A percentile compares a stretch with the other conserved stretches of the same genome.
These are phyloP conservation scores for Pseudonitzschia pungens DNA, from an alignment of 108 stramenopile species.

Conservation along the genomic window DNA sequence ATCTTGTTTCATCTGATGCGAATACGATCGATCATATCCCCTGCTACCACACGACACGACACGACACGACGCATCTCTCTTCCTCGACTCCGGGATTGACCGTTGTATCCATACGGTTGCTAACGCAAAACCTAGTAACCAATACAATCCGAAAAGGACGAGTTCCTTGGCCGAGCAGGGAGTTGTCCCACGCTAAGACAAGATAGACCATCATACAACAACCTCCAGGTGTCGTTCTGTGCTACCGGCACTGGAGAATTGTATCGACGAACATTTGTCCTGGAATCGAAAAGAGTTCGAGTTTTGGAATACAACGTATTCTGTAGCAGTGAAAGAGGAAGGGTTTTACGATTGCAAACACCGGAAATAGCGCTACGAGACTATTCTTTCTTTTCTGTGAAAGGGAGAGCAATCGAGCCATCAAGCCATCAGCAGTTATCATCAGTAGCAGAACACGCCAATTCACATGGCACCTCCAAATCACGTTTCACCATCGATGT, in stretches of 20 bases:
- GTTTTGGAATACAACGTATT: not conserved
- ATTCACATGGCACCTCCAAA: not conserved
- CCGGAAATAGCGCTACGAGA: not conserved
- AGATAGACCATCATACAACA: not conserved
- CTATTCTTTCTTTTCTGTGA: not conserved
- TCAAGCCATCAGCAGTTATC: not conserved
- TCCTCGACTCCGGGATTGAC: not conserved
- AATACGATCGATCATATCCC: not conserved
- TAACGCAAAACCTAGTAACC: not conserved
- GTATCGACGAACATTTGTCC: not conserved
- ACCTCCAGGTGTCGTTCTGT: not conserved
- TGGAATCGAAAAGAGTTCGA: not conserved
- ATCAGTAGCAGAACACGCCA: not conserved
- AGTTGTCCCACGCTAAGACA: not conserved
- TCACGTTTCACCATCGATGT: not conserved
- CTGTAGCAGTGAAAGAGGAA: not conserved
- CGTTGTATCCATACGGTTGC: not conserved
- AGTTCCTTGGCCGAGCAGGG: too few relatives aligned
- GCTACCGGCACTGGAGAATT: not conserved
- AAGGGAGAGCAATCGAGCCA: not conserved
- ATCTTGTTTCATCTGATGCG: constrained; percentile 5
- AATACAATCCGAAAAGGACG: too few relatives aligned
- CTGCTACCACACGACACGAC: too few relatives aligned
- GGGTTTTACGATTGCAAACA: not conserved
- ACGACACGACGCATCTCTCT: not conserved